Conservation (phyloP, 257 asterid genomes). For the Capsicum chinense region DNA sequence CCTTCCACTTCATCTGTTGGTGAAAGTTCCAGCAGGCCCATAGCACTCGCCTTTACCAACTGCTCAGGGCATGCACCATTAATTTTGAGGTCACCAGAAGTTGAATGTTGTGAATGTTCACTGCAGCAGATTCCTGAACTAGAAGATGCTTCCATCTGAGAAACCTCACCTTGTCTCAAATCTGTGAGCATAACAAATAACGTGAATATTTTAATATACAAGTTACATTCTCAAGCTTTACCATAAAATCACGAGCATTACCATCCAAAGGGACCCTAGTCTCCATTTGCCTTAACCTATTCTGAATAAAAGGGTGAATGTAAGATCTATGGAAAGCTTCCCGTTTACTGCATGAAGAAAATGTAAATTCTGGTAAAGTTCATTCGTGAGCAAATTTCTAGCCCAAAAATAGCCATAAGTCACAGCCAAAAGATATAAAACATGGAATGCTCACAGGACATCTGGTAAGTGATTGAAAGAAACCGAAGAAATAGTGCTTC, state of each 20-base stretch:
- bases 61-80: conserved; percentile 58
- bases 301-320: conserved; percentile 66
- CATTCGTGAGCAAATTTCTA: conserved; percentile 26
- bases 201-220: conserved; percentile 34
- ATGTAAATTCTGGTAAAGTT: conserved; percentile 25
- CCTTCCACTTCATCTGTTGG: conserved; percentile 97
- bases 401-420: conserved; percentile 15
- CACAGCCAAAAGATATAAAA: conserved; percentile 9
- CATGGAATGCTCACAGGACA: conserved; percentile 54
- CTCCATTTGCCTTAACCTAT: conserved; percentile 56
- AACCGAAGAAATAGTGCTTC: conserved; percentile 32
- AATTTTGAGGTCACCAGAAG: conserved; percentile 45
- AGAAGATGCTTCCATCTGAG: conserved; percentile 75
- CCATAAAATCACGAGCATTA: conserved; percentile 51
- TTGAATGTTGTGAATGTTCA: conserved; percentile 46
- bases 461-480: conserved; percentile 32
- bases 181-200: conserved; percentile 55
- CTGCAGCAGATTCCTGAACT: conserved; percentile 81
- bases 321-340: conserved; percentile 49
- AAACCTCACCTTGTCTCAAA: conserved; percentile 61
- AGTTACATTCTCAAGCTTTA: conserved; percentile 36
- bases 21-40: conserved; percentile 62
- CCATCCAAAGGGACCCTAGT: conserved; percentile 42
- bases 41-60: conserved; percentile 53
- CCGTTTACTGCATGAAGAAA: conserved; percentile 54